Base-by-base conservation (phyloP, 2,329 filamentous ascomycete species). In the Stemphylium beticola region DNA sequence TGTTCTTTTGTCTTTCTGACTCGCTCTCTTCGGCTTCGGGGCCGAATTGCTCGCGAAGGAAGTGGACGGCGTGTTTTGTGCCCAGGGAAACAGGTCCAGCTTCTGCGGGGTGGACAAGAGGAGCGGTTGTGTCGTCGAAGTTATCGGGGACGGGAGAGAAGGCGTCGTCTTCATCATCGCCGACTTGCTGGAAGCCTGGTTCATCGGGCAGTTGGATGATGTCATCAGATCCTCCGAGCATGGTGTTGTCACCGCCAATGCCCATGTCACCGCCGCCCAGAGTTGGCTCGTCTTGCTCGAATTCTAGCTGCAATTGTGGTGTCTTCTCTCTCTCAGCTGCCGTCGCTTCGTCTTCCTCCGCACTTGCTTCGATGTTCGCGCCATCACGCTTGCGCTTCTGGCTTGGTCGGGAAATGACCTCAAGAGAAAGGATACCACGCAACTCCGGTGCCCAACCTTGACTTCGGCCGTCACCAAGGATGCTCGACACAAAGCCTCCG, bases 341-440 rank as follows among this genome's bases (percentile, higher is more conserved):
- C 29, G 32, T 45, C 20, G 82, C 82, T 48, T 85, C 83, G 46
- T 85, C 85, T 45, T 84, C 83, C 40, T 89, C 87, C 59, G 82
- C 85, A 18, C 89, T 90, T 60, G 95, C 83, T 68, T 93, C 92
- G 39, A 89, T 90, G 60, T 95, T 86, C 20, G 90, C 92, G 66
- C 89, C 92, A 69, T 96, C 92, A 38, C 95, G 88, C 83, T 99
- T 99, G 55, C 95, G 86, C 84, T 98, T 99, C 57, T 96, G 92
- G 53, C 87, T 89, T 37, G 88, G 84, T 53, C 87, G 87, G 57
- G 88, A 87, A 14, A 96, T 84, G 12, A 91, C 84, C 61, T 96
- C 91, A 37, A 97, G 81, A 1, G 92, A 96, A n/a, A 98, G 81
- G 67, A 99, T 86, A n/a, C 90, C 92, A 56, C 91, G 88, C 17